Evolutionary conservation across 768 basidiomycete genomes (phyloP).

Genomic region (Calvatia gigantea): DNA sequence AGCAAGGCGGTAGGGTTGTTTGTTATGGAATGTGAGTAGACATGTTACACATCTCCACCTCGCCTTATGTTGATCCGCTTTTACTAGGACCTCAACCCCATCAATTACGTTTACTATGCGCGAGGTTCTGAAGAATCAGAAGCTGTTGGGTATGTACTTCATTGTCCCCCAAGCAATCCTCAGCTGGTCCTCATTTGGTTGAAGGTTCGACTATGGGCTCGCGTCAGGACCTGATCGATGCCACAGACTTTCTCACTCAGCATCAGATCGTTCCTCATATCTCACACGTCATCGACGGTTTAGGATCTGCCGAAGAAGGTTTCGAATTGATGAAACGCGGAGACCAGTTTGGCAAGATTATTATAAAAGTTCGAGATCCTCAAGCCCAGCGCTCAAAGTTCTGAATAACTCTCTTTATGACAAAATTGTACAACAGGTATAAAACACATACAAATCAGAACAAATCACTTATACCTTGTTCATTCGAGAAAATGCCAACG

Average conservation of each 20-base stretch:
- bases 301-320: conserved; percentile 61
- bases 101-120: conserved; percentile 71
- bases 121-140: conserved; percentile 71
- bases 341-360: conserved; percentile 77
- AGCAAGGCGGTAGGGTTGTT: conserved; percentile 53
- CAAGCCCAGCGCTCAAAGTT: neutral
- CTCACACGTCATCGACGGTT: conserved; percentile 64
- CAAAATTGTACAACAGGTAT: neutral
- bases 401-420: neutral
- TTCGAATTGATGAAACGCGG: conserved; percentile 65
- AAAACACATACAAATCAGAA: conserved; percentile 20
- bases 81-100: conserved; percentile 55
- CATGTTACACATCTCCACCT: neutral
- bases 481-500: conserved; percentile 36
- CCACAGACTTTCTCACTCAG: conserved; percentile 63
- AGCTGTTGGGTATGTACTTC: conserved; percentile 57
- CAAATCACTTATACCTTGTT: conserved; percentile 31
- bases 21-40: conserved; percentile 62
- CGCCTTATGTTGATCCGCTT: neutral
- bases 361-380: conserved; percentile 40
- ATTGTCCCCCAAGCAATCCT: neutral
- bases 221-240: conserved; percentile 64
- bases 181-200: neutral
- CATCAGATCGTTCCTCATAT: conserved; percentile 70
- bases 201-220: conserved; percentile 88